Evolutionary conservation across 2,329 filamentous ascomycete genomes (phyloP), one percentile per base, ranked within the genome.

Genomic region (Trichoderma sp.): DNA sequence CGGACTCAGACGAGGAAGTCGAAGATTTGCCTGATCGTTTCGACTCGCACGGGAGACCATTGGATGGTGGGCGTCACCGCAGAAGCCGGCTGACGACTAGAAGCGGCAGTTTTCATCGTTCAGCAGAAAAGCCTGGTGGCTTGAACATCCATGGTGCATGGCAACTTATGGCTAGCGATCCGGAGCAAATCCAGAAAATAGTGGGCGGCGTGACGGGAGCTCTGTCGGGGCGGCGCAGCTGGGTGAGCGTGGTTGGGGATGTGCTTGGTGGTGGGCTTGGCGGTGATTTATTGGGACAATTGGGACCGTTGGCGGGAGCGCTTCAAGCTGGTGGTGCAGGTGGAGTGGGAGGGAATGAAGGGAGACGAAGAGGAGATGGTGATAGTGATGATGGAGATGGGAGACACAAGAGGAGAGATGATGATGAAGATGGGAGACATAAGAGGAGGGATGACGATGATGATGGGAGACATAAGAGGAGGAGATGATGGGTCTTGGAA

Each of bases 11-110:
- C 21, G 76, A 79, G 4, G 77, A 81, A 0, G 75, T 58, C 2
- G 83, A 86, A 70, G 71, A 78, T 2, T 74, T 86, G 0, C 84
- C 84, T 0, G 81, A 83, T 63, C 80, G 84, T 0, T 86, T 86
- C 60, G 83, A 86, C 69, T 66, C 73, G 0, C 72, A 81, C 2
- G 84, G 84, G 1, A 78, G 75, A 14, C 82, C 80, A 0, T 72
- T 86, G 1, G 77, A 80, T 56, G 72, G 71, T 8, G 69, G 66
- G 6, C 68, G 63, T 21, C n/a, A 55, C 11, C 7, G 43, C 21
- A 63, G 32, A 14, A 63, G 24, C 73, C 70, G 74, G 3, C 78
- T 77, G 79, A 79, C 79, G 1, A 76, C 76, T 4, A 78, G 83
- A 3, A 76, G 72, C 10, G 84, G 83, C 4, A 78, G 81, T 0